Evolutionary conservation across 257 asterid species (phyloP), one percentile per base, ranked within the genome.

Genomic region (Solanum appendiculatum): DNA sequence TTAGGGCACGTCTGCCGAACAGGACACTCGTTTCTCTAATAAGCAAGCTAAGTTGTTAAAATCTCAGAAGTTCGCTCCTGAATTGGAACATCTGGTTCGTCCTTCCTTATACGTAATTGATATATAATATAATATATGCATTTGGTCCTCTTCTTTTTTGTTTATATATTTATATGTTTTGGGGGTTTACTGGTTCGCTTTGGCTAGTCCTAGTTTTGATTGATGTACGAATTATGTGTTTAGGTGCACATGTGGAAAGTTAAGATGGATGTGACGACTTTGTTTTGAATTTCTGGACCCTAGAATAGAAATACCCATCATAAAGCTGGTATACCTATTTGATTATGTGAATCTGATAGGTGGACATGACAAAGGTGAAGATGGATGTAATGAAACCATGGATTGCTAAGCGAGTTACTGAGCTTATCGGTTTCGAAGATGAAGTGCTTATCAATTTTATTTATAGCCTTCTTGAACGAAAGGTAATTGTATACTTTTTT

Each of bases 1-100:
- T 60, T 89, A 97, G 99, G 99, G 99, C 89, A 97, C 99, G 58
- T 96, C 99, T 36, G 98, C 99, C 56, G 98, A 93, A 86, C 99
- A 97, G 92, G 99, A 97, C 88, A 96, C 99, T 81, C 94, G 99
- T 39, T 97, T 97, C 93, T 97, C 99, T 90, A 97, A 97, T 94
- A 97, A 97, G 94, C 99, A 97, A 91, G 98, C 98, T 16, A 97
- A 96, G 90, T 94, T 97, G 27, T 84, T 97, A 74, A 96, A 97
- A 92, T 96, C 99, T 82, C 98, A 96, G 92, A 97, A 97, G 91
- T 97, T 97, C 87, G 94, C 99, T 63, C 92, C 98, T 34, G 99
- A 97, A 97, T 91, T 97, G 93, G 99, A 97, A 40, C 91, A 92
- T 85, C 92, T 93, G 99, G 99, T 96, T 85, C 33, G 94, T 89